Percentiles rank a stretch among this genome's conserved stretches.
Evolutionary conservation across 2,329 filamentous ascomycete genomes (phyloP).

Genomic region (Cytospora chrysosperma): DNA sequence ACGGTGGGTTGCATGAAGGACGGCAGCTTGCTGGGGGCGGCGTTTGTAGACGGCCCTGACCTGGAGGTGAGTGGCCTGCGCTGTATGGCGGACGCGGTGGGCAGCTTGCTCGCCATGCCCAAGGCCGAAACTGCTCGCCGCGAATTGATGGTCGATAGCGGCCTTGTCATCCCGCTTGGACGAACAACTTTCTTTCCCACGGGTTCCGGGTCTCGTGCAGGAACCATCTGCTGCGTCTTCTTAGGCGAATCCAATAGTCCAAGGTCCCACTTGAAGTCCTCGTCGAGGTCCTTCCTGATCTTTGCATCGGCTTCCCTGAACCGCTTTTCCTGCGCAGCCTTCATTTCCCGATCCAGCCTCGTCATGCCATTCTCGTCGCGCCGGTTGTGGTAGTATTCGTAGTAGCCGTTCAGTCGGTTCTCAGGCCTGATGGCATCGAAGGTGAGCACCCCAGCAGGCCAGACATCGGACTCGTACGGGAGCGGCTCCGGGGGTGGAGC

Average conservation of each 20-base stretch:
- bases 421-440: conserved; percentile 58
- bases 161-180: conserved; percentile 18
- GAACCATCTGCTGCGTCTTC: conserved; percentile 37
- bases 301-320: conserved; percentile 62
- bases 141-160: conserved; percentile 54
- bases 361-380: conserved; percentile 68
- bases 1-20: conserved; percentile 22
- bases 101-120: conserved; percentile 38
- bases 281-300: conserved; percentile 65
- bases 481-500: conserved; percentile 40
- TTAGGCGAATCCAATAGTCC: conserved; percentile 46
- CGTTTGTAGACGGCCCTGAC: conserved; percentile 25
- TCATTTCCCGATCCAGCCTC: conserved; percentile 59
- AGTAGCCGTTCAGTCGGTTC: conserved; percentile 62
- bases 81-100: conserved; percentile 29
- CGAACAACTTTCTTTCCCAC: conserved; percentile 24
- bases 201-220: conserved; percentile 21
- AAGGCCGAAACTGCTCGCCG: conserved; percentile 55
- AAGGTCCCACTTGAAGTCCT: conserved; percentile 37
- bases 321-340: conserved; percentile 50
- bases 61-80: conserved; percentile 25
- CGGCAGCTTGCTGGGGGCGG: conserved; percentile 26
- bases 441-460: conserved; percentile 56
- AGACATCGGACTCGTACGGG: conserved; percentile 68
- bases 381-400: conserved; percentile 59